Base-by-base conservation (phyloP, 306 rosid genomes). In the Fagus sylvatica region DNA sequence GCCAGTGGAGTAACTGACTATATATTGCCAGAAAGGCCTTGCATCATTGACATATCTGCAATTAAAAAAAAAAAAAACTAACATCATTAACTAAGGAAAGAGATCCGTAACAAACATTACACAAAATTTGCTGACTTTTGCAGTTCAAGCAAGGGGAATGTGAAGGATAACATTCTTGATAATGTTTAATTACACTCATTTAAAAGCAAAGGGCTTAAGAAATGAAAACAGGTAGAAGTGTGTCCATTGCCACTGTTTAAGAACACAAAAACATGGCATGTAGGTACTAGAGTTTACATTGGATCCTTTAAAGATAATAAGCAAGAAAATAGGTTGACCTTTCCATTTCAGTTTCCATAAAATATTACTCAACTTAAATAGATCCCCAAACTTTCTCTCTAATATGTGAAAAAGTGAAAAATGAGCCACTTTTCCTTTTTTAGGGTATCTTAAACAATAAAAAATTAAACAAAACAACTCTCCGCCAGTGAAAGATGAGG, bases 1-100 rank as follows among this genome's bases (percentile, higher is more conserved):
- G 42, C 98, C 98, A 3, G 98, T 95, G 48, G 98, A 95, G 68
- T 79, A 79, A 80, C 92, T 87, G 81, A 95, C 98, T 51, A 95
- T 95, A 78, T 95, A 85, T 87, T 92, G 98, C 98, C 98, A 95
- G 82, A 95, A 95, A 61, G 98, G 98, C 81, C 89, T 87, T 42
- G 98, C 98, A 69, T 95, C 98, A 65, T 91, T 91, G 42, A 95
- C 98, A 73, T 95, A 95, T 86, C 98, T 92, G 89, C 87, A 90
- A 75, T 64, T 56, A 6, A 81, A 53, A 34, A 60, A 73, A 56
- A 34, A 49, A 0, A 7, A 15, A 22, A 22, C 28, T 22, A 41
- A 28, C 22, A 22, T 65, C 32, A 16, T 60, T 42, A 36, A 48
- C 15, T 9, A 59, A 76, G 15, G 42, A 28, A 51, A 17, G 11